Conservation (phyloP, 768 basidiomycete species). For the Pleurotus platypus region DNA sequence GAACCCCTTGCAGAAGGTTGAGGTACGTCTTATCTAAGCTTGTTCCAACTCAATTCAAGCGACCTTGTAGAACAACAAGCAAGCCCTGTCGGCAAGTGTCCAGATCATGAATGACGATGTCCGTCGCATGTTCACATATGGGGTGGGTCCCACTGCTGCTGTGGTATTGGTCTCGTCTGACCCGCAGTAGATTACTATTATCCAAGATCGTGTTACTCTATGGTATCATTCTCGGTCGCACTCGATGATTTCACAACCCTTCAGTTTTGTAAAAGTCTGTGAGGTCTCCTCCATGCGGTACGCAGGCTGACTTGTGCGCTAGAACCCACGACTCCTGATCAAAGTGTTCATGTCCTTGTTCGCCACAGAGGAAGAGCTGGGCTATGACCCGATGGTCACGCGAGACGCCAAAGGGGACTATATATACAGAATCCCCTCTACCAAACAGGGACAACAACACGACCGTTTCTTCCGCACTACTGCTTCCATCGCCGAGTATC, state of each 20-base stretch:
- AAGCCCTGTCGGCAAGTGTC: background rate
- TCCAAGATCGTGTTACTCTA: slow-evolving; percentile 7
- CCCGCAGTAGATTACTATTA: too few relatives aligned
- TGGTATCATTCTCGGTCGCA: slow-evolving; percentile 16
- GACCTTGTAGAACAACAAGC: background rate
- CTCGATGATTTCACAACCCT: background rate
- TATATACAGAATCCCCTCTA: too few relatives aligned
- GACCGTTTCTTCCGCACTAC: too few relatives aligned
- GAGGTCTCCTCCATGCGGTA: too few relatives aligned
- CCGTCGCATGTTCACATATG: slow-evolving; percentile 18
- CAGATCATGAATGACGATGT: slow-evolving; percentile 22
- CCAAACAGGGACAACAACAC: too few relatives aligned
- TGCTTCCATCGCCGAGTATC: too few relatives aligned
- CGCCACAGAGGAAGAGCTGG: slow-evolving; percentile 14
- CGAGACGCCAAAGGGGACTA: too few relatives aligned
- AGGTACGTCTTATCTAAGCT: too few relatives aligned
- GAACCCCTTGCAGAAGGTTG: too few relatives aligned
- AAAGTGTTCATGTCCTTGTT: slow-evolving; percentile 15
- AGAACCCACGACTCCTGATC: slow-evolving; percentile 15
- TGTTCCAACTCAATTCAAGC: too few relatives aligned
- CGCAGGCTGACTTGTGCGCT: too few relatives aligned
- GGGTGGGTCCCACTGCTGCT: slow-evolving; percentile 5
- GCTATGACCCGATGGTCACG: slow-evolving; percentile 9
- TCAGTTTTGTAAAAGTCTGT: background rate
- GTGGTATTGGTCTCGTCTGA: too few relatives aligned